phyloP scores from a whole-genome alignment of 2,329 filamentous ascomycete genomes.

The Colletotrichum truncatum region DNA sequence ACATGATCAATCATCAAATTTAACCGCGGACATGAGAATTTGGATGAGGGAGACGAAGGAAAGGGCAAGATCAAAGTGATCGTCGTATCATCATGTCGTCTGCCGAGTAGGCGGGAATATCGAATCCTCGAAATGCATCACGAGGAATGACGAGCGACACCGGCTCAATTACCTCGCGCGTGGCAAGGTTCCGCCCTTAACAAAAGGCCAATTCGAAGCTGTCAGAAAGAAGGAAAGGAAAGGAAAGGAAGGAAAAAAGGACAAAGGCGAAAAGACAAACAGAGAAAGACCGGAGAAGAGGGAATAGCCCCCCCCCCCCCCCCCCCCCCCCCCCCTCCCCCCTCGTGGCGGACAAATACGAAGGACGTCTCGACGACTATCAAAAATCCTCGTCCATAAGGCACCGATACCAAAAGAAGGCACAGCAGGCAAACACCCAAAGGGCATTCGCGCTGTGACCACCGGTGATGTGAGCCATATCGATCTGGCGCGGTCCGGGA shows the following conservation, averaged over 20 bases:
- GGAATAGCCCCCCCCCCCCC: no score
- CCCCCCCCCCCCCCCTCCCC: no score
- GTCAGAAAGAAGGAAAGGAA: neutral
- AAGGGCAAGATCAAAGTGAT: neutral
- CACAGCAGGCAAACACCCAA: conserved; percentile 25
- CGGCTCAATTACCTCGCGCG: neutral
- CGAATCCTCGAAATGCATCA: neutral
- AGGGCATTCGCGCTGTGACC: conserved; percentile 1
- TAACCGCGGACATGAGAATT: neutral
- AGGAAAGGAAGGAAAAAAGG: neutral
- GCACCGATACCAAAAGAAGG: conserved; percentile 27
- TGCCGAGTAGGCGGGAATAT: neutral
- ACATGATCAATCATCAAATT: neutral
- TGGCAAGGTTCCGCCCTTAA: neutral
- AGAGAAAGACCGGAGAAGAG: no score
- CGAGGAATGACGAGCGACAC: neutral
- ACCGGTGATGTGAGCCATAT: conserved; percentile 15
- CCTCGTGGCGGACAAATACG: neutral
- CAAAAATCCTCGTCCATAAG: conserved; percentile 27
- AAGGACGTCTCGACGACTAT: neutral
- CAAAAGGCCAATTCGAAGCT: neutral
- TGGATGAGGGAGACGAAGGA: neutral
- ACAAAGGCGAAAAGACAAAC: no score
- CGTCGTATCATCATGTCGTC: neutral
- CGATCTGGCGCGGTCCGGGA: neutral